Base-by-base conservation (phyloP, 2,329 filamentous ascomycete genomes). In the Lecanicillium sp. region DNA sequence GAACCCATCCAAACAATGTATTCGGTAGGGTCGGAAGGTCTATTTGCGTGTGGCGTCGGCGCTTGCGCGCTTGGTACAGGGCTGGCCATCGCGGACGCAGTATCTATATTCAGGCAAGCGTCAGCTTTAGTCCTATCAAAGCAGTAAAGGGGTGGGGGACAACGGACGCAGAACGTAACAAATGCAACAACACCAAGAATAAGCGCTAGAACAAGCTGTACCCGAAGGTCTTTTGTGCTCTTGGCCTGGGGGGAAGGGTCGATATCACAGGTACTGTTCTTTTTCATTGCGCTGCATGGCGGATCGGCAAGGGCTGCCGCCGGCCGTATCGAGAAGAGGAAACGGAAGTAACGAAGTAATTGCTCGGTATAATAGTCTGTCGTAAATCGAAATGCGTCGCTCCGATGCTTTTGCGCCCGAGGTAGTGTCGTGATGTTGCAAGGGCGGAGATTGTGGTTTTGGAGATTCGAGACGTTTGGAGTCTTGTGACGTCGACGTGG, bases 1-100 rank as follows among this genome's bases (percentile, higher is more conserved):
- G 80, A 33, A 98, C 92, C 92, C 92, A 98, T 53, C 90, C 90
- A 49, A 96, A 85, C 54, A 94, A 80, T 33, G 77, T 83, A 55
- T 89, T 78, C 14, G 90, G 85, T 9, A 98, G 74, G 25, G 82
- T 72, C 6, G 92, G 94, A 15, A 96, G 70, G 20, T 71, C 63
- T 44, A 70, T 62, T 20, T 62, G 58, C 29, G 67, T 65, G 54
- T 80, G 70, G 49, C 77, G 77, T 46, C 84, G 80, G 51, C 81
- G 80, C 63, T 89, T 92, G 42, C 92, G 79, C 33, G 92, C 92
- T 22, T 88, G 83, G 58, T 96, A 98, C 1, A 98, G 73, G 16
- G 80, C 74, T 35, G 85, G 83, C 92, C 92, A 98, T 78, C 87
- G 80, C 47, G 89, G 88, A 35, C 92, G 83, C 18, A 98, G 68